Evolutionary conservation across 169 alveolate species (phyloP).

Genomic region (Eimeria maxima): DNA sequence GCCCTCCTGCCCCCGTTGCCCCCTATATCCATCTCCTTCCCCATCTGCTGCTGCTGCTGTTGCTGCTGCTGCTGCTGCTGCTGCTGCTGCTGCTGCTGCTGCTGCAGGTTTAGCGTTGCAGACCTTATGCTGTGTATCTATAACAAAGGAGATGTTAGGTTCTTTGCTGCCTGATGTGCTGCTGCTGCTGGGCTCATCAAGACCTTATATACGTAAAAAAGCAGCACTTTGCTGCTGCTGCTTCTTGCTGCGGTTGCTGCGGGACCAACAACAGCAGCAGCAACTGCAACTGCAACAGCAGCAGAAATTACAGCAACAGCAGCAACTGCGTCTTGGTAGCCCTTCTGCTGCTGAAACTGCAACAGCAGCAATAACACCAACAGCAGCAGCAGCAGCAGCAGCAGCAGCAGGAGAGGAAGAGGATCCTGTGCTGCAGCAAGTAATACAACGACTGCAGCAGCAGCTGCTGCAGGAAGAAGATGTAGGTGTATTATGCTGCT

Average conservation of each 20-base stretch:
- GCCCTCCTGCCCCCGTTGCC: too few relatives aligned
- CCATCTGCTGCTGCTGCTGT: conserved; percentile 8
- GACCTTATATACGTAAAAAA: conserved; percentile 78
- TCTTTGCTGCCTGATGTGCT: conserved; percentile 69
- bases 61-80: too few relatives aligned
- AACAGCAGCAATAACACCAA: too few relatives aligned
- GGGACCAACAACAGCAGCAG: neutral
- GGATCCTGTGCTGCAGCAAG: conserved; percentile 20
- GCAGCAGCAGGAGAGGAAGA: conserved; percentile 11
- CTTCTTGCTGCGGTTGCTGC: conserved; percentile 49
- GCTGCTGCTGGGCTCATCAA: conserved; percentile 68
- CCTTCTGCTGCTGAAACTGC: neutral
- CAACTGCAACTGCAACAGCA: neutral
- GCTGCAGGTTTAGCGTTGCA: conserved; percentile 62
- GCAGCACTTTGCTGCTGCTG: conserved; percentile 84
- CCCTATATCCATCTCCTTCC: too few relatives aligned
- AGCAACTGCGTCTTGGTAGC: conserved; percentile 44
- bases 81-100: too few relatives aligned
- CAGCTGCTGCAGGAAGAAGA: conserved; percentile 41
- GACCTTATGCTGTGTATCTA: conserved; percentile 52
- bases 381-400: neutral
- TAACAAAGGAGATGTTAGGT: conserved; percentile 48
- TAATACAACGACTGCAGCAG: conserved; percentile 58
- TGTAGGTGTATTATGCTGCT: conserved; percentile 83
- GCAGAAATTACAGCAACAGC: too few relatives aligned